phyloP scores from a whole-genome alignment of 768 basidiomycete genomes.

The Macrolepiota fuliginosa region DNA sequence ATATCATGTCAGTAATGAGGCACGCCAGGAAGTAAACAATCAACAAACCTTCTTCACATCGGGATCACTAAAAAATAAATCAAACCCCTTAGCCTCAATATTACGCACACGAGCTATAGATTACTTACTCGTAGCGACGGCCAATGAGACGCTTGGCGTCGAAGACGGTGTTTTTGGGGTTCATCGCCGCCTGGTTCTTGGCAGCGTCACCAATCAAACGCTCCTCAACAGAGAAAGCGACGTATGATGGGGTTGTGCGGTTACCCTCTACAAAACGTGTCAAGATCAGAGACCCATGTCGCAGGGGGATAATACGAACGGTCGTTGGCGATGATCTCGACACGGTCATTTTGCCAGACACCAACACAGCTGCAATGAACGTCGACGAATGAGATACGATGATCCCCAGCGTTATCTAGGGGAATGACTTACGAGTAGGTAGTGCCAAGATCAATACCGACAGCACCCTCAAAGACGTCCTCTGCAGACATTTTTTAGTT shows the following conservation, averaged over 20 bases:
- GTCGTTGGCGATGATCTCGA: constrained; percentile 98
- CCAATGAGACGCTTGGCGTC: constrained; percentile 99
- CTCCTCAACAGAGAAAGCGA: constrained; percentile 95
- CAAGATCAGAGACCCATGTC: neutral
- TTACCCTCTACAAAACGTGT: constrained; percentile 75
- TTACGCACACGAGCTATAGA: neutral
- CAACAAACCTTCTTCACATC: constrained; percentile 82
- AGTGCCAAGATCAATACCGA: constrained; percentile 96
- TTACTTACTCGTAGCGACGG: constrained; percentile 85
- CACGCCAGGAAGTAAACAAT: constrained; percentile 15
- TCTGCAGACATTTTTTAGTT: constrained; percentile 67
- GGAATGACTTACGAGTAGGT: constrained; percentile 80
- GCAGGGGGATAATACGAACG: constrained; percentile 47
- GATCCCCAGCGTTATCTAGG: constrained; percentile 9
- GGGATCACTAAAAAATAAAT: constrained; percentile 58
- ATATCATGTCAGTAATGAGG: constrained; percentile 14
- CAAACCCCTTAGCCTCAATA: neutral
- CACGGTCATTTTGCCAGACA: constrained; percentile 99
- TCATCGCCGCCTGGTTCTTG: constrained; percentile 99
- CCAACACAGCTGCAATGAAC: constrained; percentile 76
- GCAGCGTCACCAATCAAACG: constrained; percentile 98
- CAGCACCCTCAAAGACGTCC: constrained; percentile 92
- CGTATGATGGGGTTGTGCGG: constrained; percentile 98
- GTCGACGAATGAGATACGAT: constrained; percentile 16
- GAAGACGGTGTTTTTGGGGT: constrained; percentile 98